Percentiles rank a stretch among this genome's conserved stretches.
Conservation (phyloP, 148 eudicot genomes). For the Arctostaphylos glauca region DNA sequence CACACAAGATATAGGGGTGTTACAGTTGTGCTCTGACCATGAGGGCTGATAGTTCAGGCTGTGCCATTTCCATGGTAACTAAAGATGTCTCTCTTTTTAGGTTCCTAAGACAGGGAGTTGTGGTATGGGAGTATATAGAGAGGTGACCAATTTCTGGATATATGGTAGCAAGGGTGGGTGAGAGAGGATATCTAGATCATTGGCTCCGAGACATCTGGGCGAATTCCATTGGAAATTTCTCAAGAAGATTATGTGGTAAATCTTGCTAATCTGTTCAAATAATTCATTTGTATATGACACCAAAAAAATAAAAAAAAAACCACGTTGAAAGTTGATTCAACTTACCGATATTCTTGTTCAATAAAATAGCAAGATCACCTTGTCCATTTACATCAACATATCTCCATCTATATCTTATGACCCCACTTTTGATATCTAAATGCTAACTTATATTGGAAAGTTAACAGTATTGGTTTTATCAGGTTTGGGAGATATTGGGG, state of each 20-base stretch:
- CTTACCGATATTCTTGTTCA: not conserved
- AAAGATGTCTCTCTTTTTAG: not conserved
- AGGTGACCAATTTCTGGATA: not conserved
- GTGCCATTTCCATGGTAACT: not conserved
- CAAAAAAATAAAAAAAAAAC: too few species aligned
- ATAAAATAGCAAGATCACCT: not conserved
- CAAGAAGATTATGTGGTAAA: not conserved
- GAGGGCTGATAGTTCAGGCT: not conserved
- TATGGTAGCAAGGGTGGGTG: not conserved
- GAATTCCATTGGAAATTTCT: conserved; percentile 1
- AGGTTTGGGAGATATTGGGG: not conserved
- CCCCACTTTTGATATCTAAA: not conserved
- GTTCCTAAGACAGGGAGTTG: not conserved
- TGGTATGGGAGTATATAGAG: not conserved
- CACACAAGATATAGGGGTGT: too few species aligned
- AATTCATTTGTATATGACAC: not conserved
- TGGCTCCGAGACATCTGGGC: not conserved
- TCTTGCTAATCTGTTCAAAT: not conserved
- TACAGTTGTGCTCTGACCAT: not conserved
- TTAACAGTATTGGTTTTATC: not conserved
- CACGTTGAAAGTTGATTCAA: not conserved
- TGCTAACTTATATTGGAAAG: not conserved
- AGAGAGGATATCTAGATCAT: conserved; percentile 2
- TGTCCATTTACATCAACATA: not conserved
- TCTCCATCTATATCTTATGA: not conserved